Evolutionary conservation across 139 green algal genomes (phyloP).

Genomic region (Edaphochlamys debaryana): DNA sequence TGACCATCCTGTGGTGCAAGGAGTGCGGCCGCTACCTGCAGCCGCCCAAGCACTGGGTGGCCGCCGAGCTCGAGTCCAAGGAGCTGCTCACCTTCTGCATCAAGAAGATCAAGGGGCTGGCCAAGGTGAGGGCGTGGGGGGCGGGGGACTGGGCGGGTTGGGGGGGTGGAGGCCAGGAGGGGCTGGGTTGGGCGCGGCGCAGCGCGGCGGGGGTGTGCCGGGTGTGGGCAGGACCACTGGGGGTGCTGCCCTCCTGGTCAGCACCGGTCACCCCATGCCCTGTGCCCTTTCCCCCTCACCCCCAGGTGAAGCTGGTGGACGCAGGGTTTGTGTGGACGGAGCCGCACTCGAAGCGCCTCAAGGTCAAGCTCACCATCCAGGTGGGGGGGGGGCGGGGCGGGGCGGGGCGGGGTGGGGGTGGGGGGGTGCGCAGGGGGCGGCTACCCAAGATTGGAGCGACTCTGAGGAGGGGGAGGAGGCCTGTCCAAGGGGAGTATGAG

Average conservation of each 20-base stretch:
- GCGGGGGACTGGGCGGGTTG: no score
- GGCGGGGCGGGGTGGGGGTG: not conserved
- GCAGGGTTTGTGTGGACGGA: slow-evolving; percentile 99
- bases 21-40: slow-evolving; percentile 95
- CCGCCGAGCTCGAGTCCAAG: slow-evolving; percentile 92
- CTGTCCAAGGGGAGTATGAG: no score
- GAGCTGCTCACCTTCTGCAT: slow-evolving; percentile 98
- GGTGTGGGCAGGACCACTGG: no score
- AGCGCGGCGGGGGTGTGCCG: not conserved
- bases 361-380: slow-evolving; percentile 95
- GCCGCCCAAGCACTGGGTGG: slow-evolving; percentile 95
- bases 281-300: no score
- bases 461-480: no score
- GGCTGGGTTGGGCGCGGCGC: no score
- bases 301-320: slow-evolving; percentile 96
- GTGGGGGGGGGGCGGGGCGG: slow-evolving; percentile 33
- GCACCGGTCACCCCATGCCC: no score
- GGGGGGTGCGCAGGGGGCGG: not conserved
- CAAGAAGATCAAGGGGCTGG: slow-evolving; percentile 92
- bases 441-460: no score
- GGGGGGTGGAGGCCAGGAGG: no score
- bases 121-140: slow-evolving; percentile 70
- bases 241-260: no score
- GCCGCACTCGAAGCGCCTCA: slow-evolving; percentile 96
- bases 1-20: slow-evolving; percentile 93